phyloP scores from a whole-genome alignment of 768 basidiomycete species.

The Obba rivulosa region DNA sequence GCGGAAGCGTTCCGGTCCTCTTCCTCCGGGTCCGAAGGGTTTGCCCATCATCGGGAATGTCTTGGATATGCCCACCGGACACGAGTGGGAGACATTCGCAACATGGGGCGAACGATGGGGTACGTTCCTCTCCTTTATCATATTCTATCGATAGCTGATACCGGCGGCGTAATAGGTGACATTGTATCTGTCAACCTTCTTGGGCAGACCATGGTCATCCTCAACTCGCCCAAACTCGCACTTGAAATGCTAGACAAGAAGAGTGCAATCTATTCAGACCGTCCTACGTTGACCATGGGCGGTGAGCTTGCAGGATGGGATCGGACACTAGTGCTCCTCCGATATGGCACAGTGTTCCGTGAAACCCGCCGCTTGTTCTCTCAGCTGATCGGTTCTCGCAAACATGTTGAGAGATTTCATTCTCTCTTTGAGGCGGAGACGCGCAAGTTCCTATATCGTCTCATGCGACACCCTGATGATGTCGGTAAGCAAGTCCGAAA shows the following conservation, averaged over 20 bases:
- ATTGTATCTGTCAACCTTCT: constrained; percentile 20
- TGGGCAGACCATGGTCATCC: constrained; percentile 22
- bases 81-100: constrained; percentile 18
- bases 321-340: constrained; percentile 31
- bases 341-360: constrained; percentile 35
- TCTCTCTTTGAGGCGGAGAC: constrained; percentile 36
- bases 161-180: constrained; percentile 15
- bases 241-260: constrained; percentile 23
- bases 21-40: constrained; percentile 24
- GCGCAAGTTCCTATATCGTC: constrained; percentile 35
- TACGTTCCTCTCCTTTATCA: constrained; percentile 1
- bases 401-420: constrained; percentile 29
- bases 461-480: constrained; percentile 33
- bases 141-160: not conserved
- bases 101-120: constrained; percentile 20
- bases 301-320: constrained; percentile 21
- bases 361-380: constrained; percentile 38
- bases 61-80: constrained; percentile 18
- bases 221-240: constrained; percentile 21
- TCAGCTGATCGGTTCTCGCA: constrained; percentile 36
- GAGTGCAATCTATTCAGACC: constrained; percentile 19
- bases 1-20: constrained; percentile 6
- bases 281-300: constrained; percentile 16
- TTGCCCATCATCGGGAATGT: constrained; percentile 20
- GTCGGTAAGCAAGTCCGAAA: constrained; percentile 36